A percentile compares a stretch with the other conserved stretches of the same genome.
phyloP scores from a whole-genome alignment of 2,329 filamentous ascomycete species.

The Rutstroemia sp. region DNA sequence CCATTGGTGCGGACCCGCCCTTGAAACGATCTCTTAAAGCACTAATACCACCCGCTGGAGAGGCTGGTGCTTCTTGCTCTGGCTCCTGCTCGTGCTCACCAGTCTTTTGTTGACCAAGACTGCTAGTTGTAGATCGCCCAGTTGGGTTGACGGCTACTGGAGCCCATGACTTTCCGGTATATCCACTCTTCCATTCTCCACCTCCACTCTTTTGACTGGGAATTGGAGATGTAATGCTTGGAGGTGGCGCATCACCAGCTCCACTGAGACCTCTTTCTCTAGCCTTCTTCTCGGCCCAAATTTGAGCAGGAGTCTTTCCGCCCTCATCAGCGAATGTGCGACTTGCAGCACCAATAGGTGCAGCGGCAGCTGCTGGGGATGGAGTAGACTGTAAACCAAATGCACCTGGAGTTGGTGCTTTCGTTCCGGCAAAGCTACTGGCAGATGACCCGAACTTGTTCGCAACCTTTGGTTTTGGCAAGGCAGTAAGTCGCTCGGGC shows the following conservation, averaged over 20 bases:
- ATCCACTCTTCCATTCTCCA: conserved; percentile 83
- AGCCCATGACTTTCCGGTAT: conserved; percentile 84
- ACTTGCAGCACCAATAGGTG: conserved; percentile 71
- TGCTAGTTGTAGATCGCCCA: conserved; percentile 51
- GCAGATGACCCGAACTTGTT: conserved; percentile 74
- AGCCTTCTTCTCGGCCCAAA: conserved; percentile 97
- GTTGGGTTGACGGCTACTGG: conserved; percentile 70
- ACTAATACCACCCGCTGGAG: conserved; percentile 58
- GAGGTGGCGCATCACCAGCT: conserved; percentile 37
- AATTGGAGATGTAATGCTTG: conserved; percentile 46
- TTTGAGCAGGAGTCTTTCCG: conserved; percentile 91
- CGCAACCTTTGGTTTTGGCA: conserved; percentile 92
- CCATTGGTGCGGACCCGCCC: conserved; percentile 59
- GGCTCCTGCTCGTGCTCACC: conserved; percentile 45
- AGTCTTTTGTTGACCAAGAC: conserved; percentile 52
- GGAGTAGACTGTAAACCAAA: conserved; percentile 57
- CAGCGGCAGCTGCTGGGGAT: conserved; percentile 42
- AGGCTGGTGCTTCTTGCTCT: conserved; percentile 41
- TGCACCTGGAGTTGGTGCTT: conserved; percentile 70
- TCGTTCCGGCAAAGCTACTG: conserved; percentile 75
- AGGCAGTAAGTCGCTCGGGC: conserved; percentile 72
- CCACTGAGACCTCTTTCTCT: conserved; percentile 57
- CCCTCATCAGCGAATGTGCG: conserved; percentile 91
- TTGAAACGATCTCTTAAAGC: conserved; percentile 79
- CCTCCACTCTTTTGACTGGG: conserved; percentile 64